A percentile compares a stretch with the other conserved stretches of the same genome.
Evolutionary conservation across 805 yeast species (phyloP).

Genomic region (Wickerhamiella cacticola): DNA sequence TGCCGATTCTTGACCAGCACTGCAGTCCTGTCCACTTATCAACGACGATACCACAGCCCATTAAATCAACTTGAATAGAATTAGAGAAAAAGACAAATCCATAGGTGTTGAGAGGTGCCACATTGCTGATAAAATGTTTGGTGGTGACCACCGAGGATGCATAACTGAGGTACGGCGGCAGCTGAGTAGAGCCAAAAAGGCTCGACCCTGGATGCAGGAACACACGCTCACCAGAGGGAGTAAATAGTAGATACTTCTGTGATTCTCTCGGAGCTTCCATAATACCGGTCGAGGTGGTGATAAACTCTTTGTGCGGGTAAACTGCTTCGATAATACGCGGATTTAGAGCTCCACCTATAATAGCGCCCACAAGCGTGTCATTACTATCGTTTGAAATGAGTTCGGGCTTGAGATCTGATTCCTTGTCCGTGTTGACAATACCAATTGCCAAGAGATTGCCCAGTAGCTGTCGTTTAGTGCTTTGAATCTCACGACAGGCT

Average conservation of each 20-base stretch:
- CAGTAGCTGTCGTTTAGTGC: constrained; percentile 58
- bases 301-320: constrained; percentile 66
- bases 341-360: constrained; percentile 68
- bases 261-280: constrained; percentile 81
- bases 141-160: constrained; percentile 45
- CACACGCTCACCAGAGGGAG: constrained; percentile 57
- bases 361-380: constrained; percentile 44
- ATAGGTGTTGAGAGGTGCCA: constrained; percentile 67
- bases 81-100: constrained; percentile 79
- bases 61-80: constrained; percentile 37
- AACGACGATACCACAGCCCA: constrained; percentile 67
- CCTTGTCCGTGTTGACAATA: constrained; percentile 49
- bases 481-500: constrained; percentile 56
- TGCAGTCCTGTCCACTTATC: constrained; percentile 84
- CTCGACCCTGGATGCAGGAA: constrained; percentile 82
- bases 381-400: constrained; percentile 39
- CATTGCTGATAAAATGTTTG: constrained; percentile 56
- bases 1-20: constrained; percentile 93
- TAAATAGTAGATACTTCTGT: constrained; percentile 56
- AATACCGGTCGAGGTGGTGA: constrained; percentile 62
- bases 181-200: constrained; percentile 42
- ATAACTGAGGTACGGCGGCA: constrained; percentile 46
- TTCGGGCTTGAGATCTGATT: constrained; percentile 19
- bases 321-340: constrained; percentile 77
- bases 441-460: constrained; percentile 68